Evolutionary conservation across 176 grass and related monocot genomes (phyloP), one percentile per base, ranked within the genome.

Genomic region (Oryza punctata): DNA sequence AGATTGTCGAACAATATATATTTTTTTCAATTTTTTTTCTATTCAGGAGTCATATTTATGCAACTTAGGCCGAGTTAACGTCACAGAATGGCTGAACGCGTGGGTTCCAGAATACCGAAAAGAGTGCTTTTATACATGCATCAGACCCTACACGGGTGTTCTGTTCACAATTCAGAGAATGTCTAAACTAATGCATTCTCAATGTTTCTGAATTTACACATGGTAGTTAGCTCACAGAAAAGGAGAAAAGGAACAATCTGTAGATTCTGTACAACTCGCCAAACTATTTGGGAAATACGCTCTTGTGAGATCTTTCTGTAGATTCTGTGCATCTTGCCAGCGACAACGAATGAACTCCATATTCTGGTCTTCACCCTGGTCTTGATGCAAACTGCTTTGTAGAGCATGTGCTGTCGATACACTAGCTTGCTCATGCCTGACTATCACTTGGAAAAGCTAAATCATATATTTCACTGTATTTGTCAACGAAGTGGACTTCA

Each of bases 401-500:
- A 45, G 43, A 27, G 1, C 18, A 47, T 24, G 10, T 63, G 65
- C 18, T 78, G 63, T 26, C 46, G 32, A 87, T 92, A 91, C 49
- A 77, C 82, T 83, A 87, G 24, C 84, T 83, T 82, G 75, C 63
- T 89, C 87, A 67, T 60, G 54, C 73, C 61, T 70, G 82, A 0
- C 28, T 15, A 7, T 89, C 82, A 23, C 71, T 80, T 33, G 63
- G 54, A 77, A 99, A 99, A 65, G 88, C 87, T 78, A 99, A 70
- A 40, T 94, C 75, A 65, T 90, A 94, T 83, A 96, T 90, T 83
- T 92, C 91, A 70, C 69, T 69, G 68, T 99, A 99, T 63, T 60
- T 83, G 80, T 99, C 89, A 18, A 99, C 96, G 52, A 99, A 99
- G 69, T 94, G 91, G 40, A 99, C 93, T 38, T 91, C 91, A 2